Evolutionary conservation across 768 basidiomycete genomes (phyloP).

Genomic region (Leccinum arenicola): DNA sequence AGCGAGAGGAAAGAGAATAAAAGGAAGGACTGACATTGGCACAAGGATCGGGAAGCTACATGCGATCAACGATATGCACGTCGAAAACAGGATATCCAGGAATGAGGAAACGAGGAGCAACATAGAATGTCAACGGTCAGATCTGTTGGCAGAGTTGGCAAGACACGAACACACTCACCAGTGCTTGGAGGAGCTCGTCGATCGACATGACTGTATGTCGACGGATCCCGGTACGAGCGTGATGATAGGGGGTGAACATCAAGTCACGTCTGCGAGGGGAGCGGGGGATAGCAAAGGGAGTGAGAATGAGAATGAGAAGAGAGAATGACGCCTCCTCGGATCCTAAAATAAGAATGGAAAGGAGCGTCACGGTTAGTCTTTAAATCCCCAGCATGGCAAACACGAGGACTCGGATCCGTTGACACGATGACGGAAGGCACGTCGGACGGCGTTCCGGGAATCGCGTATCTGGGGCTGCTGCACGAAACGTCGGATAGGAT

Average conservation of each 20-base stretch:
- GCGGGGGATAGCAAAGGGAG: background rate
- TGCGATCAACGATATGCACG: background rate
- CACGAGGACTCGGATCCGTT: background rate
- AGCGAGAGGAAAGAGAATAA: background rate
- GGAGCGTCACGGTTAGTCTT: background rate
- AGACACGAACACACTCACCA: conserved; percentile 7
- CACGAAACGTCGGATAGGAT: background rate
- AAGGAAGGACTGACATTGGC: conserved; percentile 8
- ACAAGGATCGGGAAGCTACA: conserved; percentile 16
- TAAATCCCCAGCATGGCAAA: background rate
- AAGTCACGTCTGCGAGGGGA: background rate
- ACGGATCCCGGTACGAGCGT: background rate
- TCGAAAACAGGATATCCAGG: background rate
- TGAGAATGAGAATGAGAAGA: background rate
- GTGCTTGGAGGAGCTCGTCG: conserved; percentile 10
- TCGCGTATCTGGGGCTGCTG: conserved; percentile 1
- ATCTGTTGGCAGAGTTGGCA: background rate
- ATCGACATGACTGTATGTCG: conserved; percentile 12
- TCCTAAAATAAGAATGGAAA: background rate
- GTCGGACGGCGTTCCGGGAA: background rate
- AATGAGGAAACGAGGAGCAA: background rate
- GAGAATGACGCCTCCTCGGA: background rate
- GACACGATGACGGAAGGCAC: background rate
- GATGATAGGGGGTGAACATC: conserved; percentile 11
- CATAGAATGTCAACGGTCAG: background rate